Conservation (phyloP, 805 yeast genomes). For the Cyberlindnera mrakii region DNA sequence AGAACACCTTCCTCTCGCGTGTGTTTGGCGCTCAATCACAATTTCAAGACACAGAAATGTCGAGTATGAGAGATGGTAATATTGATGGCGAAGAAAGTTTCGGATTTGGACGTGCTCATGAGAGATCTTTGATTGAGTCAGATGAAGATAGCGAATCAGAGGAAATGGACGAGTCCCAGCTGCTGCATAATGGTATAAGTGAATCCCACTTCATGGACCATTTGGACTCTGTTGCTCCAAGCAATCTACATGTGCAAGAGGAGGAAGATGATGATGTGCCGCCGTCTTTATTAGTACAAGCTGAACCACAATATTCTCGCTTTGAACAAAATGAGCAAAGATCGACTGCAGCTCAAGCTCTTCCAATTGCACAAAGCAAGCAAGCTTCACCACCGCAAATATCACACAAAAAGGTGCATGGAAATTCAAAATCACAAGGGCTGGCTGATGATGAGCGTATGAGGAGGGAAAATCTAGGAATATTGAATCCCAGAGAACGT, state of each 20-base stretch:
- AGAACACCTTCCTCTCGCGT: conserved; percentile 49
- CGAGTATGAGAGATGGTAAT: conserved; percentile 10
- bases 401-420: background rate
- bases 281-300: conserved; percentile 18
- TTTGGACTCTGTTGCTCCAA: conserved; percentile 1
- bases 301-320: conserved; percentile 1
- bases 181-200: conserved; percentile 7
- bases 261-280: conserved; percentile 18
- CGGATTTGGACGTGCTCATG: background rate
- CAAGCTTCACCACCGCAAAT: conserved; percentile 2
- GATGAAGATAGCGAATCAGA: conserved; percentile 12
- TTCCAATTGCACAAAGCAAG: background rate
- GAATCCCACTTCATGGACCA: conserved; percentile 9
- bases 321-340: background rate
- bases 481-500: conserved; percentile 58
- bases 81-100: conserved; percentile 9
- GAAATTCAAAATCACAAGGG: background rate
- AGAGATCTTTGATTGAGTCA: conserved; percentile 20
- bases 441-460: conserved; percentile 16
- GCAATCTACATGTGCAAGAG: background rate
- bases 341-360: background rate
- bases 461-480: conserved; percentile 29
- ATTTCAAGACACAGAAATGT: conserved; percentile 17
- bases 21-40: conserved; percentile 47
- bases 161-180: conserved; percentile 3